These are phyloP conservation scores for Candida sojae DNA, from an alignment of 1,139 yeast genomes.

Conservation along the genomic window DNA sequence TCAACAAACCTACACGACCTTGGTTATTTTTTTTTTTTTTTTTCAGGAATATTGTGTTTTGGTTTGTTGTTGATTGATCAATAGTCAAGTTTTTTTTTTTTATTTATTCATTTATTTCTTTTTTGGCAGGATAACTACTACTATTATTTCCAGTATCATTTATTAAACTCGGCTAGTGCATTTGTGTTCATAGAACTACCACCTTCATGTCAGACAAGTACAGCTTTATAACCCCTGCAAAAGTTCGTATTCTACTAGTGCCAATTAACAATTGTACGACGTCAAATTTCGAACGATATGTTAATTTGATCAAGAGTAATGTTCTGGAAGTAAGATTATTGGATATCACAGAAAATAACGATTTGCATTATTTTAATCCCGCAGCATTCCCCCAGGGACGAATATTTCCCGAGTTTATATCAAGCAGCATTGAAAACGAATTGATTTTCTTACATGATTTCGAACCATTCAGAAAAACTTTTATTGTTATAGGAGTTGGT, in stretches of 20 bases:
- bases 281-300: slow-evolving; percentile 49
- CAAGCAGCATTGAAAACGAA: slow-evolving; percentile 55
- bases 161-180: background rate
- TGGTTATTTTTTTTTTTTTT: no score
- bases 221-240: slow-evolving; percentile 53
- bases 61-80: no score
- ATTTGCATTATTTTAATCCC: slow-evolving; percentile 69
- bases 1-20: no score
- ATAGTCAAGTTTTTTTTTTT: no score
- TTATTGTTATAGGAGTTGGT: slow-evolving; percentile 67
- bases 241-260: slow-evolving; percentile 66
- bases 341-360: slow-evolving; percentile 69
- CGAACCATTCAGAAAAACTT: slow-evolving; percentile 82
- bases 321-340: slow-evolving; percentile 64
- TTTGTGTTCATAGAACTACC: background rate
- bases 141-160: no score
- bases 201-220: slow-evolving; percentile 21
- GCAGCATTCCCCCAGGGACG: slow-evolving; percentile 82
- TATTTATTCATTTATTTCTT: no score
- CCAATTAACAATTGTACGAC: slow-evolving; percentile 63
- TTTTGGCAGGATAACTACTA: no score
- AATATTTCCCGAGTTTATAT: slow-evolving; percentile 56
- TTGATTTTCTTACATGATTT: slow-evolving; percentile 74
- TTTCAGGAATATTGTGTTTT: no score
- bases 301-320: slow-evolving; percentile 47